These are phyloP conservation scores for Coemansia erecta DNA, from an alignment of 192 early-diverging fungal genomes.

Conservation along the genomic window DNA sequence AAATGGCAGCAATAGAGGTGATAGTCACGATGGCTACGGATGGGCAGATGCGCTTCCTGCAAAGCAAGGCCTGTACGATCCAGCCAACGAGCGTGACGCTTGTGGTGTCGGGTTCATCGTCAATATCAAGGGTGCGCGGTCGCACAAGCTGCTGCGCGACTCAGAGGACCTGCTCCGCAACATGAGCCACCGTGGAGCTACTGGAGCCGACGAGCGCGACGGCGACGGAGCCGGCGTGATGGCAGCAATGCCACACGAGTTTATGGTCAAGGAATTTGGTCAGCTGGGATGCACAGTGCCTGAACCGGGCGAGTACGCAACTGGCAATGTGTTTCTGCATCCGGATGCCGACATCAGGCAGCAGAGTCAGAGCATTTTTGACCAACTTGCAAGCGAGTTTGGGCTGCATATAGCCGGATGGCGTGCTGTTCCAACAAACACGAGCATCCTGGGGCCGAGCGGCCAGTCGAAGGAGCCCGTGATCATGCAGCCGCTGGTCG, in stretches of 20 bases:
- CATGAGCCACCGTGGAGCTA: conserved; percentile 98
- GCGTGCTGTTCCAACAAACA: conserved; percentile 85
- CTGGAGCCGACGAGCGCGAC: conserved; percentile 89
- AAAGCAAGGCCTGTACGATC: conserved; percentile 86
- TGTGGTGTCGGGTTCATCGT: conserved; percentile 98
- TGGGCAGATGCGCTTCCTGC: conserved; percentile 87
- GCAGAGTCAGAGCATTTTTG: conserved; percentile 74
- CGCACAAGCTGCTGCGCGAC: conserved; percentile 88
- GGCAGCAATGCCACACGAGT: conserved; percentile 89
- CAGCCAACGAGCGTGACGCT: conserved; percentile 85
- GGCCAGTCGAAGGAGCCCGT: conserved; percentile 87
- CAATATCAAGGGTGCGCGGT: conserved; percentile 80
- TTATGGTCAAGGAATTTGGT: conserved; percentile 67
- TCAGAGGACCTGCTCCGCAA: conserved; percentile 92
- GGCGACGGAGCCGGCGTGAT: conserved; percentile 99
- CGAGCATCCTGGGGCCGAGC: conserved; percentile 84
- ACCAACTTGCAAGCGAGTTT: conserved; percentile 70
- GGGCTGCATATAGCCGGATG: conserved; percentile 82
- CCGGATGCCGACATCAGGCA: conserved; percentile 61
- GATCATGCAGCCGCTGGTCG: conserved; percentile 91
- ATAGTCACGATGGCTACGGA: conserved; percentile 20
- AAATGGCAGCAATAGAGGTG: not conserved
- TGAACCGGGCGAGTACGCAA: conserved; percentile 82
- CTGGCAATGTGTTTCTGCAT: conserved; percentile 93
- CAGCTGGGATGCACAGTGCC: conserved; percentile 68